Percentiles rank a stretch among this genome's conserved stretches.
These are phyloP conservation scores for Cutaneotrichosporon mucoides DNA, from an alignment of 1,284 basidiomycete genomes.

Conservation along the genomic window DNA sequence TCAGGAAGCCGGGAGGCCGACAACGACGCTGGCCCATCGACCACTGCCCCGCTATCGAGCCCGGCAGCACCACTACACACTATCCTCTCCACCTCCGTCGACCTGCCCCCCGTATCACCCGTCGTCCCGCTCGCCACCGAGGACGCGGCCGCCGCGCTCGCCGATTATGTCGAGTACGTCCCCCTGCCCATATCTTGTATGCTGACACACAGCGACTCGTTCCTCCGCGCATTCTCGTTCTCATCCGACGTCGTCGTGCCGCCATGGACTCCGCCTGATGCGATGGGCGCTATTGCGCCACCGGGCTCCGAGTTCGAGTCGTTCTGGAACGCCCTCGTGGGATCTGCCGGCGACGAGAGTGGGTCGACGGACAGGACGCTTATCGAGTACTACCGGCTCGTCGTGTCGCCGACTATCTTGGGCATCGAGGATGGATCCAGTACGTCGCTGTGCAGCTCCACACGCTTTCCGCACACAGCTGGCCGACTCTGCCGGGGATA, in stretches of 20 bases:
- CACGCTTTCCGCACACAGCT: too few species aligned
- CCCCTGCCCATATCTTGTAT: not conserved
- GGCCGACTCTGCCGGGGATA: too few species aligned
- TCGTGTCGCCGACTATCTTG: not conserved
- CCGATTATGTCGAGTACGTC: not conserved
- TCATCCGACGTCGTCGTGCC: not conserved
- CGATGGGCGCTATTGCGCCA: not conserved
- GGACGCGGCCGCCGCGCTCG: not conserved
- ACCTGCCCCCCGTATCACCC: not conserved
- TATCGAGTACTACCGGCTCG: slow-evolving; percentile 3
- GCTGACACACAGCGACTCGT: not conserved
- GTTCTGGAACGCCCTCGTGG: not conserved
- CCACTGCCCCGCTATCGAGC: not conserved
- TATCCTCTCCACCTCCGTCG: not conserved
- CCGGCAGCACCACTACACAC: not conserved
- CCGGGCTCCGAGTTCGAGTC: not conserved
- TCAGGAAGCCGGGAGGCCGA: not conserved
- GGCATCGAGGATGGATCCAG: not conserved
- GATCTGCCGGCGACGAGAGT: not conserved
- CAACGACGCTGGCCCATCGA: not conserved
- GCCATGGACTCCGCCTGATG: slow-evolving; percentile 2
- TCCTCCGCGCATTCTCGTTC: slow-evolving; percentile 1
- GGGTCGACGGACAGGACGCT: not conserved
- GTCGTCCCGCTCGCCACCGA: not conserved
- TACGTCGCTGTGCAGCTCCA: too few species aligned